Percentiles rank a stretch among this genome's conserved stretches.
Evolutionary conservation across 257 asterid species (phyloP).

Genomic region (Coffea canephora): DNA sequence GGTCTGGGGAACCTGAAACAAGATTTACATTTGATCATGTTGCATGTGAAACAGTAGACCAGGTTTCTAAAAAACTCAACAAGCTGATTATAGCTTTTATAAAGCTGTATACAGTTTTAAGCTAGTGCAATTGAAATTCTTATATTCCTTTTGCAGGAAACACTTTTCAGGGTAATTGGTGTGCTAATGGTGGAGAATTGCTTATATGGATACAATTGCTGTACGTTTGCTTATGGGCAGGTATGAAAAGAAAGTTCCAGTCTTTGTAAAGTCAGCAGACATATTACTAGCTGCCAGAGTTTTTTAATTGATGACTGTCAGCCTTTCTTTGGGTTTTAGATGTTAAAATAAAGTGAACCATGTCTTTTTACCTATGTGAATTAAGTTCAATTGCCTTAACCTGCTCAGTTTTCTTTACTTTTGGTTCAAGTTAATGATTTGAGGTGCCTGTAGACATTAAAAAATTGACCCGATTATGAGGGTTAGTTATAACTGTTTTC

Average conservation of each 20-base stretch:
- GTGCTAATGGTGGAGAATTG: constrained; percentile 98
- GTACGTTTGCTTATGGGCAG: constrained; percentile 99
- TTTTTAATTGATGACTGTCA: background rate
- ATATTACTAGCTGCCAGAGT: background rate
- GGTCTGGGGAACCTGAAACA: constrained; percentile 93
- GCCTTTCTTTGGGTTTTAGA: background rate
- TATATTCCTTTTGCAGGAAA: constrained; percentile 60
- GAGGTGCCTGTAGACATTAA: background rate
- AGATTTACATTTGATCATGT: constrained; percentile 94
- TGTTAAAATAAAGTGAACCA: background rate
- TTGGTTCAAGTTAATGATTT: constrained; percentile 3
- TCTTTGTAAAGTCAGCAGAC: background rate
- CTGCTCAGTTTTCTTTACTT: constrained; percentile 1
- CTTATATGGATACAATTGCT: constrained; percentile 93
- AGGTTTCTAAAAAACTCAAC: constrained; percentile 36
- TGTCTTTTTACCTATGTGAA: background rate
- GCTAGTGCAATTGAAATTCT: constrained; percentile 6
- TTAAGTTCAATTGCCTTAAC: background rate
- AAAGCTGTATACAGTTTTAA: background rate
- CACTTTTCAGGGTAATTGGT: constrained; percentile 87
- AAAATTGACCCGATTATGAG: too few species aligned
- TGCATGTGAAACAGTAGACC: constrained; percentile 84
- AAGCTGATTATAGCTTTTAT: too few species aligned
- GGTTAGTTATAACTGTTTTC: too few species aligned
- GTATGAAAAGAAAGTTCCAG: constrained; percentile 30